phyloP scores from a whole-genome alignment of 257 asterid species.

The Misopates orontium region DNA sequence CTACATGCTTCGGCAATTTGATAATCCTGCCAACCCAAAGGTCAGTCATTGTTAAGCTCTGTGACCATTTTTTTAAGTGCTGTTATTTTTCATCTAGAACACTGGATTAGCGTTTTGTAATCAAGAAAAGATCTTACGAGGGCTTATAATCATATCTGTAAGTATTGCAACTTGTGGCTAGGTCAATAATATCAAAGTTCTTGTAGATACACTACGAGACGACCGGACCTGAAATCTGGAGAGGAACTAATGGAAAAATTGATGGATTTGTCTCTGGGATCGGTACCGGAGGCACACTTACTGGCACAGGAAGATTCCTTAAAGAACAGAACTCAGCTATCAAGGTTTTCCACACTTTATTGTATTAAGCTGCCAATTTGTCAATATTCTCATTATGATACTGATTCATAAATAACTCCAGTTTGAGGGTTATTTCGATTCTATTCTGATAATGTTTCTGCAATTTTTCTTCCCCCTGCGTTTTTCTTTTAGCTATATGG shows the following conservation, averaged over 20 bases:
- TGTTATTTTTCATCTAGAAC: not conserved
- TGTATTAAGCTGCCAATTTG: slow-evolving; percentile 8
- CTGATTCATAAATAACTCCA: not conserved
- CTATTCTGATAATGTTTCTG: not conserved
- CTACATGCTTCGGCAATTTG: slow-evolving; percentile 86
- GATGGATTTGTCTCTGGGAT: slow-evolving; percentile 60
- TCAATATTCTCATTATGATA: slow-evolving; percentile 13
- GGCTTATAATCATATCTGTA: no score
- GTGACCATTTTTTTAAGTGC: not conserved
- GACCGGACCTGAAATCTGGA: slow-evolving; percentile 77
- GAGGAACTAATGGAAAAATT: slow-evolving; percentile 60
- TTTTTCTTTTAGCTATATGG: slow-evolving; percentile 53
- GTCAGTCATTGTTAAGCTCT: slow-evolving; percentile 34
- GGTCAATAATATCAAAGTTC: not conserved
- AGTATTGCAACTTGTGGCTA: no score
- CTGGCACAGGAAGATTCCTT: slow-evolving; percentile 56
- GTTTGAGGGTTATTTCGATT: slow-evolving; percentile 16
- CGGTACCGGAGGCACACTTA: slow-evolving; percentile 64
- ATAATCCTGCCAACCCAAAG: slow-evolving; percentile 93
- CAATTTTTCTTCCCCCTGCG: not conserved
- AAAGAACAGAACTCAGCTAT: slow-evolving; percentile 55
- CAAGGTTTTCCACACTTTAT: slow-evolving; percentile 36
- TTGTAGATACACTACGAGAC: slow-evolving; percentile 66
- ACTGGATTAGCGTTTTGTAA: no score
- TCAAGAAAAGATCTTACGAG: no score